phyloP scores from a whole-genome alignment of 2,329 filamentous ascomycete genomes.

The Aspergillus sp. region DNA sequence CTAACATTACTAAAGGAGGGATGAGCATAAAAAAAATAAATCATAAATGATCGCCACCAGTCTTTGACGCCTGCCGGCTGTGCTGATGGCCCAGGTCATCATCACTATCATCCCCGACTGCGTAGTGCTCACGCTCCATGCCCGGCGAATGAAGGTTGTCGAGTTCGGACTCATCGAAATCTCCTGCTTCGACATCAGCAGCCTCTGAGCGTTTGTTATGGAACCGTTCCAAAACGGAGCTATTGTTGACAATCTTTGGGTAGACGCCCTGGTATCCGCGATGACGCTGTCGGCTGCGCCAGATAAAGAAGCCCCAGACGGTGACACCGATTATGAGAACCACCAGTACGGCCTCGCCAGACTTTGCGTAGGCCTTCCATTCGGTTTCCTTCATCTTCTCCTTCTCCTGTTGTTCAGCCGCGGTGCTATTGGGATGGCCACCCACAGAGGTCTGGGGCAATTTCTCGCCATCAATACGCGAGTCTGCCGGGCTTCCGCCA shows the following conservation, averaged over 20 bases:
- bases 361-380: constrained; percentile 84
- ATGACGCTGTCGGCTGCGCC: constrained; percentile 50
- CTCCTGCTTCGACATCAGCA: constrained; percentile 56
- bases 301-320: constrained; percentile 69
- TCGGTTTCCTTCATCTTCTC: constrained; percentile 76
- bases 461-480: constrained; percentile 79
- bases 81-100: constrained; percentile 18
- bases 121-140: constrained; percentile 37
- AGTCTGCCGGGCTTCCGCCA: constrained; percentile 73
- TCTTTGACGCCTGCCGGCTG: constrained; percentile 4
- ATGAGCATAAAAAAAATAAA: constrained; percentile 4
- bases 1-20: constrained; percentile 2
- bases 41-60: constrained; percentile 3
- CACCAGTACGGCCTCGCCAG: constrained; percentile 77
- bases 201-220: constrained; percentile 35
- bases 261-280: constrained; percentile 40
- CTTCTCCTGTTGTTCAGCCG: constrained; percentile 62
- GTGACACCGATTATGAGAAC: constrained; percentile 70
- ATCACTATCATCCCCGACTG: constrained; percentile 45
- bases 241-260: constrained; percentile 35
- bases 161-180: constrained; percentile 59
- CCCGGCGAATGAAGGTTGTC: constrained; percentile 47
- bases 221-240: constrained; percentile 46
- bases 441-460: constrained; percentile 73
- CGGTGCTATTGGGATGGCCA: constrained; percentile 64